Percentiles rank a stretch among this genome's conserved stretches.
phyloP scores from a whole-genome alignment of 2,329 filamentous ascomycete species.

The Hymenoscyphus fructigenus region DNA sequence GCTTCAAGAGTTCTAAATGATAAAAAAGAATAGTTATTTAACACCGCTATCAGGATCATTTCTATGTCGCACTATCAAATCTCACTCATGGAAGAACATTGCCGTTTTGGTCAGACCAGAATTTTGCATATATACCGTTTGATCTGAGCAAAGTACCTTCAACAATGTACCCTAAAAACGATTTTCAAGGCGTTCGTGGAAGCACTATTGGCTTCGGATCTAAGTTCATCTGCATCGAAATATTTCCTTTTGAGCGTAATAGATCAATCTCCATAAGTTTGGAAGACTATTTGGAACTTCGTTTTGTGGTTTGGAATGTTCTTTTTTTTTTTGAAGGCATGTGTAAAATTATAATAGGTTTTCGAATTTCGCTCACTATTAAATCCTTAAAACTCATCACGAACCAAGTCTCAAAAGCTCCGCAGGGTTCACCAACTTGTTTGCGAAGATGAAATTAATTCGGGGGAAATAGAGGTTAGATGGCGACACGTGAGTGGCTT shows the following conservation, averaged over 20 bases:
- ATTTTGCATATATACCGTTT: conserved; percentile 50
- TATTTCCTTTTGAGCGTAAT: neutral
- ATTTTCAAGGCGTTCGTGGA: neutral
- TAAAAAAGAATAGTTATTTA: conserved; percentile 17
- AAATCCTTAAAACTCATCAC: no score
- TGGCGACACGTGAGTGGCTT: no score
- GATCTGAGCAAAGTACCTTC: conserved; percentile 2
- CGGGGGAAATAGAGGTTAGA: no score
- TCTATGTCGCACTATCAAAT: conserved; percentile 47
- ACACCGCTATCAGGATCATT: conserved; percentile 38
- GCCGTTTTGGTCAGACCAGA: conserved; percentile 49
- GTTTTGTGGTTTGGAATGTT: no score
- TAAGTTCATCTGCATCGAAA: neutral
- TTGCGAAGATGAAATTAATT: no score
- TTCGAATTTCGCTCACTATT: no score
- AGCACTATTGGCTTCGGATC: neutral
- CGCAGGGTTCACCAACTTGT: no score
- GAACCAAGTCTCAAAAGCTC: no score
- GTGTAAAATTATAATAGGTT: no score
- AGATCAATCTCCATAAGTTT: neutral
- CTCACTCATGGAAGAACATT: conserved; percentile 43
- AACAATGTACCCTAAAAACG: neutral
- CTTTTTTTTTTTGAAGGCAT: no score
- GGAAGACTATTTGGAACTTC: no score
- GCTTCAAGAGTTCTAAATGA: conserved; percentile 11